Percentiles rank a stretch among this genome's conserved stretches.
These are phyloP conservation scores for Sclerotinia sclerotiorum DNA, from an alignment of 2,329 filamentous ascomycete genomes.

Conservation along the genomic window DNA sequence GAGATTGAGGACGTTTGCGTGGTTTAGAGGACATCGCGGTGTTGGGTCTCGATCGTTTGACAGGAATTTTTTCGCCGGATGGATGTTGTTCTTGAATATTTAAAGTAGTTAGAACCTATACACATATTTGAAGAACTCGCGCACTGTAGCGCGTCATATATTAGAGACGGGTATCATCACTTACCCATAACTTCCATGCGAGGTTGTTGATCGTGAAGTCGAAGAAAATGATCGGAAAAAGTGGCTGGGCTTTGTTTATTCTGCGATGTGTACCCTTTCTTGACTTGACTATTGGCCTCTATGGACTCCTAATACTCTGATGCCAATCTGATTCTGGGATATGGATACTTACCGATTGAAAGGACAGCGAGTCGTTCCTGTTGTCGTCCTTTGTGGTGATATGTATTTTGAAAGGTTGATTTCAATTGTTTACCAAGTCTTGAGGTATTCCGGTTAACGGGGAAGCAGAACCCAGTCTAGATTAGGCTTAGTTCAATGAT, in stretches of 20 bases:
- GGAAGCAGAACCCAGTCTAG: constrained; percentile 19
- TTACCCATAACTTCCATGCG: constrained; percentile 36
- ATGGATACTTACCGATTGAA: constrained; percentile 9
- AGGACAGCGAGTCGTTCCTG: constrained; percentile 1
- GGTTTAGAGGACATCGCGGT: constrained; percentile 46
- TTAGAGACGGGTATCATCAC: constrained; percentile 23
- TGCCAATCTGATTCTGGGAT: constrained; percentile 13
- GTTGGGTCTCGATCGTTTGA: constrained; percentile 47
- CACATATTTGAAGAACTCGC: constrained; percentile 7
- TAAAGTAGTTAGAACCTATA: constrained; percentile 28
- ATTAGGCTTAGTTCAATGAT: constrained; percentile 12
- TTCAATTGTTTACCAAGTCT: constrained; percentile 25
- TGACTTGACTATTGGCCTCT: neutral
- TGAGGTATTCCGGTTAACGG: constrained; percentile 25
- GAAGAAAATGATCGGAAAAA: constrained; percentile 19
- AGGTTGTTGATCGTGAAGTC: constrained; percentile 21
- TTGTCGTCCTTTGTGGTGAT: constrained; percentile 22
- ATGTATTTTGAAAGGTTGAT: constrained; percentile 23
- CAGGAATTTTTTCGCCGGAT: constrained; percentile 41
- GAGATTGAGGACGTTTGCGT: constrained; percentile 47
- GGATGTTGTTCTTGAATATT: constrained; percentile 35
- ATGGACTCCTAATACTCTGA: neutral
- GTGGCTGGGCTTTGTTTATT: constrained; percentile 36
- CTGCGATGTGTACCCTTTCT: constrained; percentile 16
- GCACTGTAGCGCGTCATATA: constrained; percentile 17